These are phyloP conservation scores for Atkinsonella hypoxylon DNA, from an alignment of 2,329 filamentous ascomycete genomes.

Conservation along the genomic window DNA sequence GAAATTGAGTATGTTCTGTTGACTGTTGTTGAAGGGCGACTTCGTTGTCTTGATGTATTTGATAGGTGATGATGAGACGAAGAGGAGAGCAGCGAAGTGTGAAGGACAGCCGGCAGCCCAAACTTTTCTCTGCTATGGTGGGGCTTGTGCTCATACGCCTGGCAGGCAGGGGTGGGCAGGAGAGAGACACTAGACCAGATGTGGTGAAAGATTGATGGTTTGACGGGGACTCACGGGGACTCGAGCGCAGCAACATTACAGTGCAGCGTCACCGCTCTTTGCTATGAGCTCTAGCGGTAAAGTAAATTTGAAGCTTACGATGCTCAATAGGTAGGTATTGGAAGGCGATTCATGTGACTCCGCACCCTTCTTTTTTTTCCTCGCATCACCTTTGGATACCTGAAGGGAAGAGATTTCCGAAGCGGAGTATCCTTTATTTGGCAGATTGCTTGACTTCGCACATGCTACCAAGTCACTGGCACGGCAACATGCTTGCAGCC, in stretches of 20 bases:
- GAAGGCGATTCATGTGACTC: neutral
- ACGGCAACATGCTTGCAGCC: too few species aligned
- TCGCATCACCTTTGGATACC: too few species aligned
- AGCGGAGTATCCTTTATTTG: too few species aligned
- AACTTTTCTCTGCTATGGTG: constrained; percentile 12
- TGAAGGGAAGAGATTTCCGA: too few species aligned
- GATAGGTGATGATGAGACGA: constrained; percentile 20
- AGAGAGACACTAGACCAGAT: constrained; percentile 5
- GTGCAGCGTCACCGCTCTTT: constrained; percentile 8
- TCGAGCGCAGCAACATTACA: neutral
- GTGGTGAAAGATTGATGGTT: neutral
- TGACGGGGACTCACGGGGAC: neutral
- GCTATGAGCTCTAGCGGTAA: neutral
- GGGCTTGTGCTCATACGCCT: constrained; percentile 12
- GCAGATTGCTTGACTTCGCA: too few species aligned
- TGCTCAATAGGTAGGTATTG: neutral
- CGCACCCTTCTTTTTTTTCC: neutral
- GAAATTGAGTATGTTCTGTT: constrained; percentile 23
- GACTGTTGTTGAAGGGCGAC: constrained; percentile 32
- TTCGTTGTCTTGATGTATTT: constrained; percentile 48
- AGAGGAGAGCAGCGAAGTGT: constrained; percentile 15
- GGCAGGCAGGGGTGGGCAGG: constrained; percentile 2
- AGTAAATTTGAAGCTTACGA: too few species aligned
- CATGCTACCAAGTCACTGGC: too few species aligned
- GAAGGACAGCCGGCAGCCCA: constrained; percentile 8